Evolutionary conservation across 805 yeast genomes (phyloP), one percentile per base, ranked within the genome.

Genomic region (Osmozyma mogii): DNA sequence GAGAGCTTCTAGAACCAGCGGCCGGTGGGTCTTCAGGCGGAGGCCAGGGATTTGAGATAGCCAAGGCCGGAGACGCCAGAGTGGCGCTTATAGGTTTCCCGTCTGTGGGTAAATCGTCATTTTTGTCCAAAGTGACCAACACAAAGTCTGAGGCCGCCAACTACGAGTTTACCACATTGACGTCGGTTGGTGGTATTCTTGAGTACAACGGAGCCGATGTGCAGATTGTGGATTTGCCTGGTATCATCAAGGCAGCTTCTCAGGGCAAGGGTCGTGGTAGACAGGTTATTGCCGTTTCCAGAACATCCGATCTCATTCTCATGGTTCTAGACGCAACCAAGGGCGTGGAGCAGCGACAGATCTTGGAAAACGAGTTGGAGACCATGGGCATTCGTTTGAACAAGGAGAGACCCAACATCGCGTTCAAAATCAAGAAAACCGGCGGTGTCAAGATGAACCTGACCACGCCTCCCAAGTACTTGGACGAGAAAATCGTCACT

Each of bases 211-310:
- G 97, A 22, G 96, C 97, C 0, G 96, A 88, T 49, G 87, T 89
- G 38, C 98, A 89, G 60, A 79, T 92, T 42, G 89, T 89, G n/a
- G 98, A 89, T 69, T 61, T 89, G 30, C 98, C 98, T 1, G 98
- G 98, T 55, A 89, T 89, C 44, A 89, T 89, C 34, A 84, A 84
- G 52, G 97, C 97, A 25, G 97, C 97, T 4, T 70, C 94, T 20
- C 95, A 84, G 51, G 97, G 97, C 47, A 88, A 88, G 56, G 98
- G 98, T 45, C 75, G 98, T 56, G 97, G 97, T 34, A 72, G 95
- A 46, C 97, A 92, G 55, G 97, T 92, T 24, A 88, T 89, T 41
- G 82, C 97, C 2, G 92, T 96, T 0, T 95, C 96, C 0, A 80
- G 92, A 54, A 89, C 97, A 0, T 87, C 96, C 0, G 97, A 92